phyloP scores from a whole-genome alignment of 768 basidiomycete species.

The Mycena amicta region DNA sequence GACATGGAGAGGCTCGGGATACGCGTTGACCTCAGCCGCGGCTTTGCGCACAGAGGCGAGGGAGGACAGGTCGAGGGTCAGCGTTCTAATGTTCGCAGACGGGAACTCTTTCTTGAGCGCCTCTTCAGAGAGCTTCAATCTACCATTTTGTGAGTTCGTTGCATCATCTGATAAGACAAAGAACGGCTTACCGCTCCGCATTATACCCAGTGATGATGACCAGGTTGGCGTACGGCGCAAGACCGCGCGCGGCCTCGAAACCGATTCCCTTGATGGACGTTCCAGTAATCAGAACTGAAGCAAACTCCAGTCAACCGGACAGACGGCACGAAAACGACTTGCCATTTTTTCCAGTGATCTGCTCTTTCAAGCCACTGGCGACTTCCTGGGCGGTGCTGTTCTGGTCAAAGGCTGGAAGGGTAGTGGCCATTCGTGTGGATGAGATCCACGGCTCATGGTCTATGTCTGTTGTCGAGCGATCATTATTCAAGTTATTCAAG shows the following conservation, averaged over 20 bases:
- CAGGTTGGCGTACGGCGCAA: neutral
- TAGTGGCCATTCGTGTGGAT: no score
- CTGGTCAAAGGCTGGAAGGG: neutral
- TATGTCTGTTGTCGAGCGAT: no score
- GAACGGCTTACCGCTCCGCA: constrained; percentile 1
- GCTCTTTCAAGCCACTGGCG: neutral
- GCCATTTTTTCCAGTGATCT: constrained; percentile 8
- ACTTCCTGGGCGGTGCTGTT: constrained; percentile 1
- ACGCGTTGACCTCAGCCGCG: neutral
- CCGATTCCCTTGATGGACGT: constrained; percentile 6
- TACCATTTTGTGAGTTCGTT: no score
- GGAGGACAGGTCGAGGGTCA: constrained; percentile 6
- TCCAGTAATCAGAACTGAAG: constrained; percentile 7
- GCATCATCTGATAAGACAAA: no score
- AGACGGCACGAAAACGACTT: neutral
- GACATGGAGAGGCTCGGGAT: constrained; percentile 7
- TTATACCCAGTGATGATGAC: constrained; percentile 7
- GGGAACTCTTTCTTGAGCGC: neutral
- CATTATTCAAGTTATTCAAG: no score
- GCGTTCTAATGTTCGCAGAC: neutral
- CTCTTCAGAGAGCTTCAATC: neutral
- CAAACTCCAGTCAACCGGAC: neutral
- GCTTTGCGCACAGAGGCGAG: constrained; percentile 1
- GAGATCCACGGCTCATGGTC: no score
- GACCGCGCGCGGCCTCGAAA: constrained; percentile 3